Base-by-base conservation (phyloP, 805 yeast genomes). In the Suhomyces sp. region DNA sequence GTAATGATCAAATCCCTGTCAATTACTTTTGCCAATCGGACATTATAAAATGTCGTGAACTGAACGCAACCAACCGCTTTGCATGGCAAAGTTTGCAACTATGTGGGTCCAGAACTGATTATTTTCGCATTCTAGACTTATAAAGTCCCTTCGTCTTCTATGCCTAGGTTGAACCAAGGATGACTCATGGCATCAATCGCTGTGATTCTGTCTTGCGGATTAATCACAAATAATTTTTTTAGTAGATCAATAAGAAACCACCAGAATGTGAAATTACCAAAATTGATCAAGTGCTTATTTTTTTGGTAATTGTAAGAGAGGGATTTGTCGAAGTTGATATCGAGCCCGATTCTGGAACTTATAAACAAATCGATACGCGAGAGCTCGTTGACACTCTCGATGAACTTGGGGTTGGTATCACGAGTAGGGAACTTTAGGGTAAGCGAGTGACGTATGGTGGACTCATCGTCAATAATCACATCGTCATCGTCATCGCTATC, bases 201-300 rank as follows among this genome's bases (percentile, higher is more conserved):
- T 2, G 71, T 67, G 47, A 76, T 60, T 48, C 80, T 58, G 33
- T 72, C 69, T 17, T 63, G 57, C 1, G 79, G 79, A 49, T 73
- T 66, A 5, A 76, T 68, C 33, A 73, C 68, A 52, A 76, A 71
- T 50, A 76, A 60, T 54, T 73, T 72, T 31, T 64, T 62, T 26
- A 75, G 60, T 48, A 76, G 62, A 53, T 76, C 79, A 46, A 76
- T 71, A 67, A 91, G 91, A 69, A 80, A 81, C 75, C 82, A 87
- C 97, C 97, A 92, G 68, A 90, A 90, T 45, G 82, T 78, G 65
- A 87, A 87, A 52, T 84, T 82, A 44, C 87, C 87, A 61, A 76
- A 76, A 54, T 67, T 76, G 67, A 70, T 85, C 76, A 60, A 70
- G 52, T 70, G 67, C 56, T 66, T 69, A 53, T 74, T 72, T 54